These are phyloP conservation scores for Tetracladium setigerum DNA, from an alignment of 495 filamentous ascomycete genomes.

Conservation along the genomic window DNA sequence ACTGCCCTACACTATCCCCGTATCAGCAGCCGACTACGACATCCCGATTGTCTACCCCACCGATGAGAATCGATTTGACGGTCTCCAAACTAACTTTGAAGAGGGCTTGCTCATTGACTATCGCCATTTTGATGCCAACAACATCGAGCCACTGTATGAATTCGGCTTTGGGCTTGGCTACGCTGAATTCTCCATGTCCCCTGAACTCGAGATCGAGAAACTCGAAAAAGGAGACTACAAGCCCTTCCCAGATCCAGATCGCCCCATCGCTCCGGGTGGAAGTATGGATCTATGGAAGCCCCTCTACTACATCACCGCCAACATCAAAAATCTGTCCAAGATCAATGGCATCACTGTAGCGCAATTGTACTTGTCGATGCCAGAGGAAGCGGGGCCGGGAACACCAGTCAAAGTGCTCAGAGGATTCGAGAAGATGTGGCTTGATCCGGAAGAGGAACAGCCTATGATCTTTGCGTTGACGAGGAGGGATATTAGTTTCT, in stretches of 20 bases:
- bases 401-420: constrained; percentile 20
- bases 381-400: constrained; percentile 20
- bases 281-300: constrained; percentile 53
- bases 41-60: constrained; percentile 15
- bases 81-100: constrained; percentile 21
- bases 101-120: constrained; percentile 49
- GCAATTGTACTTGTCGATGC: constrained; percentile 52
- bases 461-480: constrained; percentile 13
- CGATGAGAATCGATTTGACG: constrained; percentile 24
- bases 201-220: constrained; percentile 33
- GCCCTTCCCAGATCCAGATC: constrained; percentile 27
- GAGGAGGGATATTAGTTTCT: constrained; percentile 25
- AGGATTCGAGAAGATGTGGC: constrained; percentile 22
- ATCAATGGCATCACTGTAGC: constrained; percentile 33
- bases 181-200: constrained; percentile 50
- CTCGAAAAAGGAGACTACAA: constrained; percentile 32
- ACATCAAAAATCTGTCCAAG: constrained; percentile 41
- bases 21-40: constrained; percentile 25
- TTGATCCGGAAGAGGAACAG: constrained; percentile 10
- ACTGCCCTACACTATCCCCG: constrained; percentile 75
- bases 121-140: constrained; percentile 48
- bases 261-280: constrained; percentile 45
- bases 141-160: constrained; percentile 50
- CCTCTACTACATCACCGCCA: constrained; percentile 42
- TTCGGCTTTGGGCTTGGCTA: constrained; percentile 67